Percentiles rank a stretch among this genome's conserved stretches.
Evolutionary conservation across 192 early-diverging fungal genomes (phyloP).

Genomic region (Obelidium mucronatum): DNA sequence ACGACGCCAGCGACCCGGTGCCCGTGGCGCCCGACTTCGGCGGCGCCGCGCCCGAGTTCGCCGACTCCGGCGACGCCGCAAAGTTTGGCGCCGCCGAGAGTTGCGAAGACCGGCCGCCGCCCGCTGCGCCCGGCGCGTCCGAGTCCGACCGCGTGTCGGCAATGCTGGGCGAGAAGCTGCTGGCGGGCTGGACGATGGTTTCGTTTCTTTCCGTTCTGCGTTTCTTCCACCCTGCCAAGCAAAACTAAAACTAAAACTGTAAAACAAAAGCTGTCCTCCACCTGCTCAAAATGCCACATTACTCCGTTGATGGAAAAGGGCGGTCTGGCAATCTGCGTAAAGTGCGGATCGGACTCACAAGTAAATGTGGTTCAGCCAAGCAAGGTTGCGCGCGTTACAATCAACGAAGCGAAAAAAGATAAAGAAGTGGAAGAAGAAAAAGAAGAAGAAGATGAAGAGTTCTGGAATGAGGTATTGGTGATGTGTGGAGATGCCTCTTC

Average conservation of each 20-base stretch:
- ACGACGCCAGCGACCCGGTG: conserved; percentile 12
- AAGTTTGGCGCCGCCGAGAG: neutral
- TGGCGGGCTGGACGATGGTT: conserved; percentile 25
- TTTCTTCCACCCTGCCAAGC: neutral
- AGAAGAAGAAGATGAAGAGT: conserved; percentile 16
- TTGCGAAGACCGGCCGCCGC: conserved; percentile 2
- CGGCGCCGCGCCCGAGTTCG: neutral
- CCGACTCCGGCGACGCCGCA: neutral
- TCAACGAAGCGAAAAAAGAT: neutral
- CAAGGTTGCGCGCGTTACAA: neutral
- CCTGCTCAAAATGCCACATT: conserved; percentile 7
- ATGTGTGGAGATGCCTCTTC: neutral
- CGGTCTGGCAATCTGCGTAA: neutral
- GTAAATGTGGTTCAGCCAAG: neutral
- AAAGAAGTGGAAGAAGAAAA: neutral
- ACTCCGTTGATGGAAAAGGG: conserved; percentile 25
- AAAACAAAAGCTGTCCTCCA: neutral
- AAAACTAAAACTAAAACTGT: neutral
- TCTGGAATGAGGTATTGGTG: conserved; percentile 19
- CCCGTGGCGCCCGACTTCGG: neutral
- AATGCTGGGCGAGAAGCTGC: neutral
- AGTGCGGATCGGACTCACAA: neutral
- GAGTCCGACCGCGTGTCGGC: conserved; percentile 2
- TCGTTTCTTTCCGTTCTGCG: neutral
- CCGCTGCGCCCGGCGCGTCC: neutral